Evolutionary conservation across 371 early-diverging fungal genomes (phyloP), one percentile per base, ranked within the genome.

Genomic region (Nosema bombycis): DNA sequence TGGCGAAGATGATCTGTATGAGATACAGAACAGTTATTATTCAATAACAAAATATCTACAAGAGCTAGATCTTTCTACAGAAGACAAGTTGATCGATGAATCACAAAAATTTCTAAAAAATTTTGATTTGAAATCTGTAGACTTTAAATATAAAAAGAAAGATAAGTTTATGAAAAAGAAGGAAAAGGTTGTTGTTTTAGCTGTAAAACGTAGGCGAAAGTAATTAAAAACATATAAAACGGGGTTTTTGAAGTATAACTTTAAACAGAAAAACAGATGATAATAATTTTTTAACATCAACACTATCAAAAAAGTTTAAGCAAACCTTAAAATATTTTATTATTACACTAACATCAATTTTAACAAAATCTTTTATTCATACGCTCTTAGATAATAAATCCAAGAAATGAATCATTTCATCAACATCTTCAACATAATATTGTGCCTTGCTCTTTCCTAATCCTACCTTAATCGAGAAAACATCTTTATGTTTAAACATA

Each of bases 401-500:
- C 3, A 36, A 6, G 32, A 29, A n/a, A 36, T 32, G 24, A 36
- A 65, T 36, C 33, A 65, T 36, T 36, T 65, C 36, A 1, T 65
- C 23, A 32, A 34, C 65, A 65, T 65, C 37, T 36, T 65, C 28
- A 36, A 65, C 65, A n/a, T 10, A 65, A 65, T 65, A 65, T 12
- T 65, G 37, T 23, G 65, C 65, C 1, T 65, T 65, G 1, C 23
- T 65, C 23, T 32, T 32, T 26, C 37, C 2, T 36, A 2, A 32
- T 36, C 82, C 82, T 6, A 82, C 61, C 24, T 72, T 75, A 32
- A 82, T 72, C 23, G 77, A 70, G 2, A 74, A 37, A 33, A 73
- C 72, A n/a, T 60, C 58, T 1, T 70, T 62, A n/a, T 28, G 30
- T 23, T 46, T 58, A 72, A 85, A 85, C 84, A 85, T 84, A 30